Percentiles rank a stretch among this genome's conserved stretches.
Evolutionary conservation across 2,329 filamentous ascomycete species (phyloP).

Genomic region (Alternaria novae-zelandiae): DNA sequence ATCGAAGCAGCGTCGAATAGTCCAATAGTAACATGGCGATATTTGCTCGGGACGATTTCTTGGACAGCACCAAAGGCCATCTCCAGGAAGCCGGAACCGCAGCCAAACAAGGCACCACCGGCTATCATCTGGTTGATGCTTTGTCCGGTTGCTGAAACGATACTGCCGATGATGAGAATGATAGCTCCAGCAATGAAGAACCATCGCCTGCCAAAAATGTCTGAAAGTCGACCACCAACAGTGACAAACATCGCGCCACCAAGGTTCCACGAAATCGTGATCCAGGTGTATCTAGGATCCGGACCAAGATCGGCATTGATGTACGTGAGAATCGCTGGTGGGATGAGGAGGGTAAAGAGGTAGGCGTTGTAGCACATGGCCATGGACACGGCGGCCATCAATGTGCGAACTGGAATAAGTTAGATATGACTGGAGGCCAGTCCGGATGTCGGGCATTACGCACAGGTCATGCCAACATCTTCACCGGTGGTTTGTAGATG

Average conservation of each 20-base stretch:
- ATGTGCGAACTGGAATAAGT: constrained; percentile 11
- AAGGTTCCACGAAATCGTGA: constrained; percentile 44
- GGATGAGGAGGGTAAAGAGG: constrained; percentile 42
- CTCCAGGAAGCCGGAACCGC: constrained; percentile 51
- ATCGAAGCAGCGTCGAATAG: constrained; percentile 42
- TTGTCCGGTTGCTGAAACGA: constrained; percentile 50
- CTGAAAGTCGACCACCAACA: constrained; percentile 44
- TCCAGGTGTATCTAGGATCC: constrained; percentile 41
- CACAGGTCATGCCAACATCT: constrained; percentile 39
- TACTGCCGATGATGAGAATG: constrained; percentile 44
- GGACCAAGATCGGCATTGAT: constrained; percentile 45
- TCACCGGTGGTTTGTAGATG: constrained; percentile 39
- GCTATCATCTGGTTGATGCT: constrained; percentile 52
- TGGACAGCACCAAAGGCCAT: constrained; percentile 49
- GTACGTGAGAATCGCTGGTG: constrained; percentile 38
- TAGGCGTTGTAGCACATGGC: constrained; percentile 44
- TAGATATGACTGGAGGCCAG: background rate
- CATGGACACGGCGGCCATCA: constrained; percentile 36
- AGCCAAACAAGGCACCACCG: constrained; percentile 50
- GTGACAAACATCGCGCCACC: constrained; percentile 43
- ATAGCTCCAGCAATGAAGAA: constrained; percentile 45
- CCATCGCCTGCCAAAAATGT: constrained; percentile 49
- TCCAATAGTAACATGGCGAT: constrained; percentile 49
- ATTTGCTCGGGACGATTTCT: constrained; percentile 50
- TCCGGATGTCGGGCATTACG: background rate